These are phyloP conservation scores for Neurospora sp. DNA, from an alignment of 2,329 filamentous ascomycete genomes.

Conservation along the genomic window DNA sequence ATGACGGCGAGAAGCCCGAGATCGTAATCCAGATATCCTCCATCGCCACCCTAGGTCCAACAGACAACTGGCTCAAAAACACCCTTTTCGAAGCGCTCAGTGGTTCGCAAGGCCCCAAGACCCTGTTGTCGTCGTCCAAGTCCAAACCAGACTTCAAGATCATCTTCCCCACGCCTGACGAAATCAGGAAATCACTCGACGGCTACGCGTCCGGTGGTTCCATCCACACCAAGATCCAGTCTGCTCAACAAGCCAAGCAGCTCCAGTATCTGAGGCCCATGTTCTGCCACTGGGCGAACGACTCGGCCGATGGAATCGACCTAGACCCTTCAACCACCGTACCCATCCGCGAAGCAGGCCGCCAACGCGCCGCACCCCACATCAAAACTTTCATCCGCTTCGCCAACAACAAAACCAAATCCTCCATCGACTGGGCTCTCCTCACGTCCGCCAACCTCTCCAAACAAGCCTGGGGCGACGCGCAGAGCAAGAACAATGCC, in stretches of 20 bases:
- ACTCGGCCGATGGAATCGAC: slow-evolving; percentile 30
- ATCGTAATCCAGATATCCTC: slow-evolving; percentile 65
- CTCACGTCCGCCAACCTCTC: slow-evolving; percentile 87
- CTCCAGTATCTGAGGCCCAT: slow-evolving; percentile 60
- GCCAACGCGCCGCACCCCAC: slow-evolving; percentile 67
- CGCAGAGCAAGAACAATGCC: slow-evolving; percentile 28
- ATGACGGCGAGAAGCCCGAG: slow-evolving; percentile 26
- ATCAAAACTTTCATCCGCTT: slow-evolving; percentile 82
- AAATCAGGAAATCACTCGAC: slow-evolving; percentile 66
- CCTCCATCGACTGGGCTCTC: slow-evolving; percentile 68
- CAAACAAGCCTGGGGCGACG: slow-evolving; percentile 79
- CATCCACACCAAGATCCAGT: slow-evolving; percentile 73
- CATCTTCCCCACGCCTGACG: slow-evolving; percentile 70
- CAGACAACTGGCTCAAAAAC: slow-evolving; percentile 60
- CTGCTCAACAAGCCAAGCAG: slow-evolving; percentile 60
- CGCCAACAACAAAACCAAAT: slow-evolving; percentile 23
- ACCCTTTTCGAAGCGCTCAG: slow-evolving; percentile 47
- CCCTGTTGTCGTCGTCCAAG: slow-evolving; percentile 4
- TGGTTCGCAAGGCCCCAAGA: slow-evolving; percentile 18
- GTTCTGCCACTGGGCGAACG: slow-evolving; percentile 67
- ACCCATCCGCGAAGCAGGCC: slow-evolving; percentile 39
- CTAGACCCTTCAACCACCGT: slow-evolving; percentile 4
- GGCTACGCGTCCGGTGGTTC: slow-evolving; percentile 70
- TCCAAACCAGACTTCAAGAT: slow-evolving; percentile 50
- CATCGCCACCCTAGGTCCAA: slow-evolving; percentile 65